These are phyloP conservation scores for Globisporangium echinulatum DNA, from an alignment of 352 stramenopile species.

Conservation along the genomic window DNA sequence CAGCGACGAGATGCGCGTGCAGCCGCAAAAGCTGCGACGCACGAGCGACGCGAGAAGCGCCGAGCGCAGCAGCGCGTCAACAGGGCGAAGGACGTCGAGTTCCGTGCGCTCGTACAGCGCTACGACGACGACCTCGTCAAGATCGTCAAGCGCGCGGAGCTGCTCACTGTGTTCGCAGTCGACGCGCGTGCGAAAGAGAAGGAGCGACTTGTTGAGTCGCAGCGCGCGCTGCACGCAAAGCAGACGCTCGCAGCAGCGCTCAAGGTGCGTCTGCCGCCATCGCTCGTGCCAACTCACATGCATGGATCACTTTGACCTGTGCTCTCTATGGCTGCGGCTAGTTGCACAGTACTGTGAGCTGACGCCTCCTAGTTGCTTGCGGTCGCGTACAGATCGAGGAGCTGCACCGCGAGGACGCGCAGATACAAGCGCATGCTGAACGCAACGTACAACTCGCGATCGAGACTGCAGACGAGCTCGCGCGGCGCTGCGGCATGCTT, in stretches of 20 bases:
- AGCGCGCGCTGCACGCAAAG: background rate
- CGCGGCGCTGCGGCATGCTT: slow-evolving; percentile 37
- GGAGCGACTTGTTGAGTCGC: slow-evolving; percentile 3
- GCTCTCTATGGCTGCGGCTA: background rate
- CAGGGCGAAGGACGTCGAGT: slow-evolving; percentile 44
- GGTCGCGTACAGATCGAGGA: slow-evolving; percentile 7
- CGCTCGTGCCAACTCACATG: background rate
- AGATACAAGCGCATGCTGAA: background rate
- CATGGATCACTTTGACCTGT: background rate
- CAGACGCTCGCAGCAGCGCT: slow-evolving; percentile 3
- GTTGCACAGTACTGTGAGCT: background rate
- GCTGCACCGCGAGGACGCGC: slow-evolving; percentile 9
- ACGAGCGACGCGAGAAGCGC: slow-evolving; percentile 40
- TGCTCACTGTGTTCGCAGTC: slow-evolving; percentile 42
- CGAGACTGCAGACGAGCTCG: slow-evolving; percentile 30
- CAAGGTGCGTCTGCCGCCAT: slow-evolving; percentile 1
- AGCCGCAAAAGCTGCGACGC: slow-evolving; percentile 26
- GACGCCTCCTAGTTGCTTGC: background rate
- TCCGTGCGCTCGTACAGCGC: slow-evolving; percentile 29
- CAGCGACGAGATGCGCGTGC: slow-evolving; percentile 9
- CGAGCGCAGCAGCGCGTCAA: slow-evolving; percentile 35
- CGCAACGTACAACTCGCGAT: slow-evolving; percentile 27
- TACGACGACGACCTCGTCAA: slow-evolving; percentile 38
- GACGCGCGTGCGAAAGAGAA: slow-evolving; percentile 29
- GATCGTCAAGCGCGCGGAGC: slow-evolving; percentile 31